These are phyloP conservation scores for Pelargonium myrrhifolium DNA, from an alignment of 441 rosid genomes.

Conservation along the genomic window DNA sequence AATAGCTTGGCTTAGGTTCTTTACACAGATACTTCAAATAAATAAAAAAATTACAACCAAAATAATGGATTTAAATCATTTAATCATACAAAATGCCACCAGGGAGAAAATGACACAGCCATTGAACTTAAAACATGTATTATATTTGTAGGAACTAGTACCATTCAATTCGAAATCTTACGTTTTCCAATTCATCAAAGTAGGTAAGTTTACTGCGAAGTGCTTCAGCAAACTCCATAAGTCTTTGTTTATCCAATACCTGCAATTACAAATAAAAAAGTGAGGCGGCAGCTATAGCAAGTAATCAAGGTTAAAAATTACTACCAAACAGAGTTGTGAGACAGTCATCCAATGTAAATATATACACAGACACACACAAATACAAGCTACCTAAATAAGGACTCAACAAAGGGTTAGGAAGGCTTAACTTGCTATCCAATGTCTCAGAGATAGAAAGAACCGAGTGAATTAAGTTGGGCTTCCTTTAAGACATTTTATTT, in stretches of 20 bases:
- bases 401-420: neutral
- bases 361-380: neutral
- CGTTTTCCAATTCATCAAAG: conserved; percentile 99
- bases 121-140: neutral
- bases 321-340: neutral
- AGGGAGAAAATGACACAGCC: neutral
- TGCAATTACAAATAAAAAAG: conserved; percentile 24
- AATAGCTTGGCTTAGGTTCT: too few species aligned
- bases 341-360: neutral
- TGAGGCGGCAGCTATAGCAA: conserved; percentile 13
- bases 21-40: too few species aligned
- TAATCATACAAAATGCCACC: neutral
- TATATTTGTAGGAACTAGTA: conserved; percentile 15
- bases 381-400: neutral
- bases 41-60: too few species aligned
- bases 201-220: conserved; percentile 83
- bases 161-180: conserved; percentile 51
- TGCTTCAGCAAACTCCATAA: conserved; percentile 91
- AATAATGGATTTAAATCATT: too few species aligned
- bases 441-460: neutral
- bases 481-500: neutral
- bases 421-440: neutral
- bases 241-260: conserved; percentile 83
- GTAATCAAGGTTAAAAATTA: neutral
- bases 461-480: neutral